Conservation (phyloP, 2,329 filamentous ascomycete species). For the Xylaria sp. region DNA sequence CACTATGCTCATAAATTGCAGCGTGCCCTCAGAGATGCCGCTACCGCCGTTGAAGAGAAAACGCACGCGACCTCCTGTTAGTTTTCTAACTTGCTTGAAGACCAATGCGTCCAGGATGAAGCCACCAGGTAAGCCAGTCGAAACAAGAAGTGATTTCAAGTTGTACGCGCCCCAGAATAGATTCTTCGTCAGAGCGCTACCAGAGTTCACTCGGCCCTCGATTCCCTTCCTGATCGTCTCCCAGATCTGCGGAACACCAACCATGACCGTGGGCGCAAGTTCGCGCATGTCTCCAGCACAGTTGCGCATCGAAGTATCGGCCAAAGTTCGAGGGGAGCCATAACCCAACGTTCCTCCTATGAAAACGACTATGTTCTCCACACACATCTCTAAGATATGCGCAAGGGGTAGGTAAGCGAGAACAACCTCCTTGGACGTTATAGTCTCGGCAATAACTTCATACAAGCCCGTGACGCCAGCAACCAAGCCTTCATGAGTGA, state of each 20-base stretch:
- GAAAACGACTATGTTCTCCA: constrained; percentile 90
- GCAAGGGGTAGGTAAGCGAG: constrained; percentile 93
- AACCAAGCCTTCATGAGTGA: constrained; percentile 83
- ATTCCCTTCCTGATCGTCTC: constrained; percentile 98
- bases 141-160: constrained; percentile 69
- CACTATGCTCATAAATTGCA: constrained; percentile 89
- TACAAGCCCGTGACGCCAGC: constrained; percentile 86
- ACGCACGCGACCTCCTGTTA: constrained; percentile 87
- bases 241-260: constrained; percentile 97
- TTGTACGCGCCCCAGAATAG: constrained; percentile 78
- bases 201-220: constrained; percentile 77
- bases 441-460: constrained; percentile 78
- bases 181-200: constrained; percentile 75
- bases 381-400: constrained; percentile 95
- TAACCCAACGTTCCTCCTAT: constrained; percentile 95
- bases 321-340: constrained; percentile 88
- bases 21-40: constrained; percentile 86
- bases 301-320: constrained; percentile 86
- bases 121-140: constrained; percentile 71
- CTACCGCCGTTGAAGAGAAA: constrained; percentile 96
- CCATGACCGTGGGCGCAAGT: constrained; percentile 86
- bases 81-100: constrained; percentile 90
- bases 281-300: constrained; percentile 95
- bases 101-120: constrained; percentile 82
- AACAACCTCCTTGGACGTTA: constrained; percentile 81